phyloP scores from a whole-genome alignment of 2,329 filamentous ascomycete genomes.

The Alternaria tenuissima region DNA sequence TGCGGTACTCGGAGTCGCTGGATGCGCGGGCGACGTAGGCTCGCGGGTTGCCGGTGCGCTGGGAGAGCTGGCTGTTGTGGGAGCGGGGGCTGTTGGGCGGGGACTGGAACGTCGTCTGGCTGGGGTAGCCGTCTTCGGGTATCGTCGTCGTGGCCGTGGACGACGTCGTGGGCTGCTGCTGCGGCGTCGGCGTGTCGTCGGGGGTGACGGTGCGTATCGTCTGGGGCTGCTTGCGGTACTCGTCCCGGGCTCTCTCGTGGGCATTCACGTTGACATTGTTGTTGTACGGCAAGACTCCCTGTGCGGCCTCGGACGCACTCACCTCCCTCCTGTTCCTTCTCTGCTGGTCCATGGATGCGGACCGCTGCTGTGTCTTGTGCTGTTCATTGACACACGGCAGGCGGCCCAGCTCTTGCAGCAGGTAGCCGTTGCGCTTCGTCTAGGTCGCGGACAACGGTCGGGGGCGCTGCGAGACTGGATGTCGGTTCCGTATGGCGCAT shows the following conservation, averaged over 20 bases:
- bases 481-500: conserved; percentile 31
- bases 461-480: conserved; percentile 21
- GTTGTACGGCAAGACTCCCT: not conserved
- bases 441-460: conserved; percentile 10
- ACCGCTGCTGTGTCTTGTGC: conserved; percentile 21
- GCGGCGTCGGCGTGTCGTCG: conserved; percentile 53
- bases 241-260: conserved; percentile 32
- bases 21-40: conserved; percentile 43
- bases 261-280: not conserved
- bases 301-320: conserved; percentile 30
- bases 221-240: conserved; percentile 18
- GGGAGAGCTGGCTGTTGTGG: conserved; percentile 26
- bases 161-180: not conserved
- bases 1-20: conserved; percentile 45
- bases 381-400: conserved; percentile 25
- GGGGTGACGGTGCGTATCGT: conserved; percentile 72
- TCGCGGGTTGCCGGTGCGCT: conserved; percentile 36
- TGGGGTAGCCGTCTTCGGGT: conserved; percentile 25
- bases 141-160: conserved; percentile 20
- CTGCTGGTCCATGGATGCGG: conserved; percentile 40
- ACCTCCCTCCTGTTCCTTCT: conserved; percentile 37
- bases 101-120: conserved; percentile 25
- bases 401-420: conserved; percentile 22
- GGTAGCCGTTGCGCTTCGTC: conserved; percentile 22
- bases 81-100: conserved; percentile 46